Evolutionary conservation across 768 basidiomycete genomes (phyloP).

Genomic region (Tephrocybe sp.): DNA sequence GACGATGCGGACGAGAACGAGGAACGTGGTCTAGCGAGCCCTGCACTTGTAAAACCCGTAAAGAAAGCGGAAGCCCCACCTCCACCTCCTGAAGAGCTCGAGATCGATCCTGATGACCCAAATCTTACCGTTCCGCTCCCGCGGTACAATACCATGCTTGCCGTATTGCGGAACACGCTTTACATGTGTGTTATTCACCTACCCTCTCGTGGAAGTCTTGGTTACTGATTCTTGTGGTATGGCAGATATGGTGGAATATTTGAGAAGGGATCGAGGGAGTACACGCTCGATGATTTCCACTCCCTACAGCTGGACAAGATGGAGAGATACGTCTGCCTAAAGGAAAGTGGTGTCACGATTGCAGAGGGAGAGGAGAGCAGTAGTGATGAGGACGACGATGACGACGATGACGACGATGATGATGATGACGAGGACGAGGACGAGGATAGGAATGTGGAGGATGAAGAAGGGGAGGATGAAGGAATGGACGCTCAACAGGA

Average conservation of each 20-base stretch:
- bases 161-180: conserved; percentile 79
- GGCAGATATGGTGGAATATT: conserved; percentile 85
- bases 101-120: conserved; percentile 65
- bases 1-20: background rate
- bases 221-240: background rate
- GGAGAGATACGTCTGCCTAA: conserved; percentile 75
- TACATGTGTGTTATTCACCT: conserved; percentile 62
- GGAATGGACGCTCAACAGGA: conserved; percentile 25
- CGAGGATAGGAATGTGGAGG: conserved; percentile 44
- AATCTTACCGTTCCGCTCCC: conserved; percentile 61
- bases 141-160: conserved; percentile 88
- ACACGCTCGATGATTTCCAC: conserved; percentile 89
- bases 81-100: conserved; percentile 28
- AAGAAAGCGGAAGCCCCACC: background rate
- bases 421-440: conserved; percentile 49
- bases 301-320: conserved; percentile 81
- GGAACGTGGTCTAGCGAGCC: background rate
- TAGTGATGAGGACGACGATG: conserved; percentile 62
- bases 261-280: conserved; percentile 80
- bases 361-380: conserved; percentile 60
- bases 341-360: conserved; percentile 61
- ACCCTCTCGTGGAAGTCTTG: background rate
- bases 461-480: conserved; percentile 38
- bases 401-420: conserved; percentile 57
- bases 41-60: background rate